A percentile compares a stretch with the other conserved stretches of the same genome.
phyloP scores from a whole-genome alignment of 129 eudicot genomes.

The Tagetes patula region DNA sequence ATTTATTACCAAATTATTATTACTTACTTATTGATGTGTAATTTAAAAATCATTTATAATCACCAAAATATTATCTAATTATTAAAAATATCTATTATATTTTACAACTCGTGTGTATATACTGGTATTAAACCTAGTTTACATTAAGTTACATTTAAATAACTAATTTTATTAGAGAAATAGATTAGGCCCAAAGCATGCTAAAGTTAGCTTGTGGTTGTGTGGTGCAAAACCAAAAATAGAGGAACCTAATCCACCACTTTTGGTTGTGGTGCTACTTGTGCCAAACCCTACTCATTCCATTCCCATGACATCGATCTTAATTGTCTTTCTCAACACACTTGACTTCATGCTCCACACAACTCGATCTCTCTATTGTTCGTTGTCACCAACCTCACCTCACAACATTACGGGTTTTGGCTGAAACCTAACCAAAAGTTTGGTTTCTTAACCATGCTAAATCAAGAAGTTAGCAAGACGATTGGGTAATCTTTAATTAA shows the following conservation, averaged over 20 bases:
- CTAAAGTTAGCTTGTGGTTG: conserved; percentile 34
- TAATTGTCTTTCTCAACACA: conserved; percentile 35
- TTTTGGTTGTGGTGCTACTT: conserved; percentile 65
- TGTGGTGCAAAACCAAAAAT: conserved; percentile 46
- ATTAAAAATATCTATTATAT: too few relatives aligned
- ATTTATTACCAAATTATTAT: too few relatives aligned
- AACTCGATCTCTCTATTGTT: conserved; percentile 21
- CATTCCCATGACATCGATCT: conserved; percentile 35
- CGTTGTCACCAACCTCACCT: conserved; percentile 25
- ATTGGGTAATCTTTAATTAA: conserved; percentile 7
- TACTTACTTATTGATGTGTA: too few relatives aligned
- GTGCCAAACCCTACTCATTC: conserved; percentile 51
- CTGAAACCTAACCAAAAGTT: conserved; percentile 32
- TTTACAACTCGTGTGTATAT: too few relatives aligned
- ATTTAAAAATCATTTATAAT: too few relatives aligned
- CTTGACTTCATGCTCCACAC: conserved; percentile 26
- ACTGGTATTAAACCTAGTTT: not conserved
- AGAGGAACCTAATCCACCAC: conserved; percentile 82
- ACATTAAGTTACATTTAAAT: not conserved
- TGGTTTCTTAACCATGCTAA: conserved; percentile 30
- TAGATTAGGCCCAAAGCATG: conserved; percentile 27
- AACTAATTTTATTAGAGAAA: not conserved
- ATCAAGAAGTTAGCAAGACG: conserved; percentile 10
- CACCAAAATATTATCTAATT: too few relatives aligned
- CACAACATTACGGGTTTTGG: not conserved